These are phyloP conservation scores for Acanthamoeba healyi DNA, from an alignment of 208 protist species.

Conservation along the genomic window DNA sequence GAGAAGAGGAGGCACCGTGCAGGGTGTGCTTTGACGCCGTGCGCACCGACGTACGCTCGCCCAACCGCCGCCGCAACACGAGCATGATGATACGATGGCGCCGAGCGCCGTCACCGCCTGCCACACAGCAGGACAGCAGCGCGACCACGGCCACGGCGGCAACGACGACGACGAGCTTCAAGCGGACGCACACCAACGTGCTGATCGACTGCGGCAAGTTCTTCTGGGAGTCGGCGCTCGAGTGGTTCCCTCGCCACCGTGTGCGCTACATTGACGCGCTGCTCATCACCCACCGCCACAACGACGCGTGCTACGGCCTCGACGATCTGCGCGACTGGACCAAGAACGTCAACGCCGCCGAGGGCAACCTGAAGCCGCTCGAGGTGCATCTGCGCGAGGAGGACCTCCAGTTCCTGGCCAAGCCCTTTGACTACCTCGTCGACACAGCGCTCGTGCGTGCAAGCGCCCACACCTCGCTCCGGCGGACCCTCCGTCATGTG, in stretches of 20 bases:
- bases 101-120: not conserved
- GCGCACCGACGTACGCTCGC: constrained; percentile 13
- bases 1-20: not conserved
- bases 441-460: not conserved
- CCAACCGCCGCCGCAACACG: constrained; percentile 57
- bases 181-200: constrained; percentile 15
- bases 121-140: too few species aligned
- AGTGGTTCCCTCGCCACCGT: not conserved
- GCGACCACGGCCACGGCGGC: not conserved
- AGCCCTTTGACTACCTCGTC: not conserved
- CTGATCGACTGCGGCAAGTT: constrained; percentile 74
- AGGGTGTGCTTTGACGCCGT: constrained; percentile 4
- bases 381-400: constrained; percentile 12
- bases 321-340: constrained; percentile 73
- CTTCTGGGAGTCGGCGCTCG: constrained; percentile 51
- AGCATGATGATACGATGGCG: constrained; percentile 10
- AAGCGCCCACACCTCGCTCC: too few species aligned
- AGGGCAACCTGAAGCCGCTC: not conserved
- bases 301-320: constrained; percentile 50
- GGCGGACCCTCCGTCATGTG: not conserved
- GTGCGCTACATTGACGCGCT: constrained; percentile 48
- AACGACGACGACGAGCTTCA: not conserved
- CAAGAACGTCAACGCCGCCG: not conserved
- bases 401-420: not conserved
- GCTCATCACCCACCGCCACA: constrained; percentile 62